A percentile compares a stretch with the other conserved stretches of the same genome.
Conservation (phyloP, 192 early-diverging fungal species). For the Podila epigama region DNA sequence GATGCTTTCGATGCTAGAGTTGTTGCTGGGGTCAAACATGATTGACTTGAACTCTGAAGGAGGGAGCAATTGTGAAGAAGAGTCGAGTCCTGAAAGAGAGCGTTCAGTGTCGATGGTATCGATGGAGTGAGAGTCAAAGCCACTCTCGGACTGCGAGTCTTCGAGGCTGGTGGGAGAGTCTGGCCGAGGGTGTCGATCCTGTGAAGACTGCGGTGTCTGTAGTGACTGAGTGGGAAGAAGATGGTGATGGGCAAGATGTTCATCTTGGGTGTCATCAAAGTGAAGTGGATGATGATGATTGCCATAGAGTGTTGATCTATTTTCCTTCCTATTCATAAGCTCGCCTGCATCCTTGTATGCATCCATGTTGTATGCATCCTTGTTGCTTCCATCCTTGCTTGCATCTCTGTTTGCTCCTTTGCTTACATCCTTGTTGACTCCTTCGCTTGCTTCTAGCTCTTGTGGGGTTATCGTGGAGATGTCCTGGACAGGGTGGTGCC, state of each 20-base stretch:
- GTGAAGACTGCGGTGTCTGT: too few species aligned
- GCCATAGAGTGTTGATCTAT: neutral
- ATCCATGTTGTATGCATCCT: too few species aligned
- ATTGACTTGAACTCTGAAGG: too few species aligned
- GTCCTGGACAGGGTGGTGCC: neutral
- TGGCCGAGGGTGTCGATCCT: constrained; percentile 2
- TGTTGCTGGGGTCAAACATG: neutral
- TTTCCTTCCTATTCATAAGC: too few species aligned
- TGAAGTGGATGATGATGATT: neutral
- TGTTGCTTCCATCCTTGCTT: too few species aligned
- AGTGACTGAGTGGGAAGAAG: neutral
- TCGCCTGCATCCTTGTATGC: too few species aligned
- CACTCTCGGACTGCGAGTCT: constrained; percentile 19
- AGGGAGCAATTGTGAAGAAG: neutral
- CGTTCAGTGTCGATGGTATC: constrained; percentile 1
- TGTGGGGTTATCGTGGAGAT: neutral
- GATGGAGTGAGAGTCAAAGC: neutral
- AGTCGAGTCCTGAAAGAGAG: neutral
- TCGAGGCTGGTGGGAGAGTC: constrained; percentile 38
- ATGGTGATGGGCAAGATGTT: neutral
- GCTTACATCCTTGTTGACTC: too few species aligned
- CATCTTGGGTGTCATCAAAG: neutral
- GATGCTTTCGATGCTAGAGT: too few species aligned
- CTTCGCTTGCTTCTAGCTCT: too few species aligned
- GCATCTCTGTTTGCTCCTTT: too few species aligned